Base-by-base conservation (phyloP, 1,284 basidiomycete genomes). In the Meira miltonrushii region DNA sequence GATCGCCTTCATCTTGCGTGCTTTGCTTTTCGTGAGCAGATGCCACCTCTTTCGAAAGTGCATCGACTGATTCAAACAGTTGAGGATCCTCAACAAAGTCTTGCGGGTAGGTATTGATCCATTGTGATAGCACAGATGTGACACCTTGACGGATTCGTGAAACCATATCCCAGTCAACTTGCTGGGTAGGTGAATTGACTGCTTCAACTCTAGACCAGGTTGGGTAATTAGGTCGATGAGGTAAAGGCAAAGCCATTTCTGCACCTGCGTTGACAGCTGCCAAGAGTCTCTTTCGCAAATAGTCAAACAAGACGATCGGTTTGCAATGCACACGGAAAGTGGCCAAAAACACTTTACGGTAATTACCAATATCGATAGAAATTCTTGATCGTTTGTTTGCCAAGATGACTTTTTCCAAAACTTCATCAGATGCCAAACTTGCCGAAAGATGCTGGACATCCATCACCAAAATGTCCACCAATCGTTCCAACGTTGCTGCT, bases 401-500 rank as follows among this genome's bases (percentile, higher is more conserved):
- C 38, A 37, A 52, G 52, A 61, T 49, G n/a, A 46, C 64, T 54
- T 41, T 15, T 43, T 65, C 60, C 39, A 61, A 62, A 5, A 62
- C 54, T 39, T 65, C 58, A 19, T 65, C 51, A 17, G 59, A 47
- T 2, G 65, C 40, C 28, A 33, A 33, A 10, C 60, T 56, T 2
- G 65, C 57, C 7, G 58, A 60, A 33, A 78, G 46, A 51, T 77
- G 75, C 40, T 66, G 60, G 1, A 77, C 65, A 1, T 74, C 75
- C 58, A 78, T 66, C 15, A 77, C 75, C 25, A 78, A 64, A 2
- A 77, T 52, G 46, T 78, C 75, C 46, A 77, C 68, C 51, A 75
- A 66, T 50, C 72, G 65, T 23, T 71, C 68, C 19, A 72, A 58
- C 2, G 72, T 70, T 0, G 66, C 75, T 6, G 72, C 67, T 47